phyloP scores from a whole-genome alignment of 2,329 filamentous ascomycete genomes.

The Aspergillus sp. region DNA sequence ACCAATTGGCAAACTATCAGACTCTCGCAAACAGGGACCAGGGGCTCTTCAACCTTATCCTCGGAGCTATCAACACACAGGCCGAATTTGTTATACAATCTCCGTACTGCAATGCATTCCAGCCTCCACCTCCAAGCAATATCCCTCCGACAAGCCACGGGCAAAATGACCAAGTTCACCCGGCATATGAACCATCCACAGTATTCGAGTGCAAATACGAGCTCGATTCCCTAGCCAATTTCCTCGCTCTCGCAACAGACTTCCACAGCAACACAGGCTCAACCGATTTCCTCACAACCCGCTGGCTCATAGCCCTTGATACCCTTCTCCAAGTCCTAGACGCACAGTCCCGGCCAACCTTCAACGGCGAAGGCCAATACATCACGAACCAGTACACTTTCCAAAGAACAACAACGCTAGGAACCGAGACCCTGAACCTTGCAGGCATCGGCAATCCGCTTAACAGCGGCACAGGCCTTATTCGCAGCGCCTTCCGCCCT shows the following conservation, averaged over 20 bases:
- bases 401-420: constrained; percentile 74
- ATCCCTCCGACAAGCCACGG: constrained; percentile 74
- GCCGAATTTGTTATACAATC: constrained; percentile 91
- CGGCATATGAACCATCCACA: constrained; percentile 77
- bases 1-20: constrained; percentile 91
- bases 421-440: constrained; percentile 88
- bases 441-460: constrained; percentile 88
- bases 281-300: constrained; percentile 73
- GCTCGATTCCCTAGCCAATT: constrained; percentile 91
- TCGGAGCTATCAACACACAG: constrained; percentile 95
- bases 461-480: constrained; percentile 78
- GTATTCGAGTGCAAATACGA: constrained; percentile 99
- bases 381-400: constrained; percentile 83
- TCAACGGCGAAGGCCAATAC: constrained; percentile 70
- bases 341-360: constrained; percentile 80
- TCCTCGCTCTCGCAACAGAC: constrained; percentile 82
- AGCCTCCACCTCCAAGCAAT: constrained; percentile 84
- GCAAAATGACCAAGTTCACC: constrained; percentile 83
- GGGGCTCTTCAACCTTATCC: constrained; percentile 75
- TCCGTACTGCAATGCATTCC: constrained; percentile 98
- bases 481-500: constrained; percentile 90
- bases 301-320: constrained; percentile 80
- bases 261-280: constrained; percentile 82
- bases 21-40: constrained; percentile 79
- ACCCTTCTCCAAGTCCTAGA: constrained; percentile 74